These are phyloP conservation scores for Abrus pulchellus DNA, from an alignment of 306 rosid genomes.

Conservation along the genomic window DNA sequence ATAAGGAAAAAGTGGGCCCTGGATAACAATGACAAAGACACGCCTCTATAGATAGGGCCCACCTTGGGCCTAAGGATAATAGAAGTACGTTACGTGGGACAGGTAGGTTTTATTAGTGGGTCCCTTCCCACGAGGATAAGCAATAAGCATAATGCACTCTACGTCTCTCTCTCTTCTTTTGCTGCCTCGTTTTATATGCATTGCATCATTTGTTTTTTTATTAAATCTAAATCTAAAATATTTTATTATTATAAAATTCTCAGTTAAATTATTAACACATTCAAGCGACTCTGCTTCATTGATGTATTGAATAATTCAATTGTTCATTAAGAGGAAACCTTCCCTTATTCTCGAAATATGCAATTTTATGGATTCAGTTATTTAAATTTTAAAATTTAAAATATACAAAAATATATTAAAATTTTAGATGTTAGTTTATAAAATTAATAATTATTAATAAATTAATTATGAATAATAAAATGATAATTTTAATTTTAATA, in stretches of 20 bases:
- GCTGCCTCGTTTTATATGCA: neutral
- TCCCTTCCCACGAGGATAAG: constrained; percentile 44
- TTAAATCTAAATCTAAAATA: neutral
- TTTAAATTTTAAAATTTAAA: too few species aligned
- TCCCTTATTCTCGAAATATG: too few species aligned
- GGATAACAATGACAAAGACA: constrained; percentile 23
- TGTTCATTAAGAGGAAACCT: neutral
- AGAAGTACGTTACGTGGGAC: constrained; percentile 42
- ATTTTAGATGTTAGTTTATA: too few species aligned
- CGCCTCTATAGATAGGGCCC: constrained; percentile 42
- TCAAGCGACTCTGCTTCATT: constrained; percentile 1
- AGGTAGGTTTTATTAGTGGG: constrained; percentile 39
- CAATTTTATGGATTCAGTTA: too few species aligned
- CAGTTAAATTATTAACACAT: constrained; percentile 18
- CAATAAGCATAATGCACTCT: constrained; percentile 11
- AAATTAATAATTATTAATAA: too few species aligned
- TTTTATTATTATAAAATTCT: neutral
- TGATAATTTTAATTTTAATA: too few species aligned
- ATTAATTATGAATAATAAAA: too few species aligned
- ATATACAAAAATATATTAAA: too few species aligned
- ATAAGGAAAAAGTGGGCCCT: constrained; percentile 40
- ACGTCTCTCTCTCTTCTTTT: constrained; percentile 24
- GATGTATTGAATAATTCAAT: neutral
- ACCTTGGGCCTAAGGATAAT: neutral
- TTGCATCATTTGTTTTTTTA: constrained; percentile 8